Evolutionary conservation across 176 grass and related monocot genomes (phyloP).

Genomic region (Raddia distichophylla): DNA sequence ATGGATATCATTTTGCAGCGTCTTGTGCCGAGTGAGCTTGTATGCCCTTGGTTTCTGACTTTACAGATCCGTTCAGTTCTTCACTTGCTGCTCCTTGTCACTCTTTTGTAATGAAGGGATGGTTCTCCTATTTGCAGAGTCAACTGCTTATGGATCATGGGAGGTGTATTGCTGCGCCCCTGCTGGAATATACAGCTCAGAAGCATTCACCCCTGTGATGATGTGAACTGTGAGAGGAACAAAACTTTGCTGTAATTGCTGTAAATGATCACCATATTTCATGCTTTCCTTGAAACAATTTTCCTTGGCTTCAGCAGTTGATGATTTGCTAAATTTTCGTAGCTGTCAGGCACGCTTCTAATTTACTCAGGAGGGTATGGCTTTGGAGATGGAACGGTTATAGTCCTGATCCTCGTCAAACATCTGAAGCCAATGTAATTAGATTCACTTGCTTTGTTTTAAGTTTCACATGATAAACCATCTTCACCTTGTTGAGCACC

Average conservation of each 20-base stretch:
- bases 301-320: constrained; percentile 47
- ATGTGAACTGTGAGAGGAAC: constrained; percentile 45
- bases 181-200: constrained; percentile 44
- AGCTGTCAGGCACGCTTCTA: constrained; percentile 45
- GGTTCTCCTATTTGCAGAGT: constrained; percentile 46
- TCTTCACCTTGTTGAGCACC: constrained; percentile 39
- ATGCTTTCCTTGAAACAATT: constrained; percentile 49
- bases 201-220: constrained; percentile 37
- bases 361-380: constrained; percentile 46
- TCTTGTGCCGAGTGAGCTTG: constrained; percentile 49
- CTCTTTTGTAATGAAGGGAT: constrained; percentile 7
- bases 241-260: constrained; percentile 56
- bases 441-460: constrained; percentile 43
- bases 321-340: constrained; percentile 48
- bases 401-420: constrained; percentile 24
- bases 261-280: constrained; percentile 68
- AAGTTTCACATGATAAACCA: constrained; percentile 39
- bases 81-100: neutral
- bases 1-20: constrained; percentile 24
- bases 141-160: constrained; percentile 30
- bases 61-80: neutral
- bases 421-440: constrained; percentile 54
- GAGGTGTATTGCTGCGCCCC: constrained; percentile 35
- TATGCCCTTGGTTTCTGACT: neutral
- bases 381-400: constrained; percentile 43